Conservation (phyloP, 495 filamentous ascomycete genomes). For the Penicillium goetzii region DNA sequence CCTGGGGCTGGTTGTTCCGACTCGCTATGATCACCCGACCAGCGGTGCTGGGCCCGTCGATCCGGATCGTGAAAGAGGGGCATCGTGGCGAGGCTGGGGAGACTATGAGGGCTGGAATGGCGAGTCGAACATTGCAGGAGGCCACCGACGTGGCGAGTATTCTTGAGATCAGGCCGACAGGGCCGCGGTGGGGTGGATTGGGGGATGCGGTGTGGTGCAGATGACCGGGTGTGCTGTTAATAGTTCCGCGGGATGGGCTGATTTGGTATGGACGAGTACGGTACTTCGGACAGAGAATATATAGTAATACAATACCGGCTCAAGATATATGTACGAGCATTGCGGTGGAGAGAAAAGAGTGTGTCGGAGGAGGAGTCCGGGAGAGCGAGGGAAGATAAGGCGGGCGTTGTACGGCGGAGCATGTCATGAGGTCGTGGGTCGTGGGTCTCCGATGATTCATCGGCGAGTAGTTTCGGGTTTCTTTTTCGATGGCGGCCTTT, state of each 20-base stretch:
- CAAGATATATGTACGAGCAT: slow-evolving; percentile 9
- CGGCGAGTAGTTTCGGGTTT: slow-evolving; percentile 13
- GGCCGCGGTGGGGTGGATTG: slow-evolving; percentile 27
- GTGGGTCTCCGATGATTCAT: slow-evolving; percentile 35
- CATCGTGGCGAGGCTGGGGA: slow-evolving; percentile 34
- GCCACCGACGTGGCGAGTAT: slow-evolving; percentile 28
- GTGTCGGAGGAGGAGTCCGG: slow-evolving; percentile 17
- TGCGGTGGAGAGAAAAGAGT: slow-evolving; percentile 3
- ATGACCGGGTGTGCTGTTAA: slow-evolving; percentile 26
- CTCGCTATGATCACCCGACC: slow-evolving; percentile 35
- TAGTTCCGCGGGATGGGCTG: slow-evolving; percentile 9
- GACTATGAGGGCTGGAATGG: slow-evolving; percentile 24
- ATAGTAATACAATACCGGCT: slow-evolving; percentile 5
- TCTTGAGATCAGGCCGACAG: slow-evolving; percentile 19
- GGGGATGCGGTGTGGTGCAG: slow-evolving; percentile 35
- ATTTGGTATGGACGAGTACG: slow-evolving; percentile 26
- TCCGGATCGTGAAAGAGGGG: slow-evolving; percentile 48
- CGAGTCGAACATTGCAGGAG: slow-evolving; percentile 29
- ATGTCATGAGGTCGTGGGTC: slow-evolving; percentile 26
- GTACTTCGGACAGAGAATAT: neutral
- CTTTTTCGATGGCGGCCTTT: slow-evolving; percentile 2
- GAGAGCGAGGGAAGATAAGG: slow-evolving; percentile 17
- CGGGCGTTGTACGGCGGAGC: slow-evolving; percentile 1
- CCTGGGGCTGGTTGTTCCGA: slow-evolving; percentile 20
- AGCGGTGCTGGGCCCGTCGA: slow-evolving; percentile 36